A percentile compares a stretch with the other conserved stretches of the same genome.
Evolutionary conservation across 345 rosid species (phyloP).

Genomic region (Hibiscus tridactylites): DNA sequence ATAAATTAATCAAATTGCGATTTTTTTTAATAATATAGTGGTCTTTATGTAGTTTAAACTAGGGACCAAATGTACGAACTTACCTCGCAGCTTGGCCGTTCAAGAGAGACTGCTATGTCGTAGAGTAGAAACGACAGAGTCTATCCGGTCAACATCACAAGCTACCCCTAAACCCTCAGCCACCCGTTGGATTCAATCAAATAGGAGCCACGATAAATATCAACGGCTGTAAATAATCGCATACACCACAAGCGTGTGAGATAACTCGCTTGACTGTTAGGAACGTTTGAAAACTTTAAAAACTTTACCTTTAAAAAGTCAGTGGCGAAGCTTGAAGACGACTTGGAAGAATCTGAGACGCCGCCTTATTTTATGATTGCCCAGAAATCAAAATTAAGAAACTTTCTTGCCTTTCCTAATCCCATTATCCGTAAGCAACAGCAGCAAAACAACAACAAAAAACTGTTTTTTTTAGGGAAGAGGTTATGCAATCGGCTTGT

Average conservation of each 20-base stretch:
- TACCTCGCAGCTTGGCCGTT: background rate
- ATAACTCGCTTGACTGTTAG: background rate
- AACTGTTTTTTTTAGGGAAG: background rate
- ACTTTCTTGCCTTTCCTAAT: background rate
- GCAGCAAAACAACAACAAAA: too few relatives aligned
- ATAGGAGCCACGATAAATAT: background rate
- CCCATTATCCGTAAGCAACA: background rate
- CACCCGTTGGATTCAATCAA: background rate
- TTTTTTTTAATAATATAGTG: too few relatives aligned
- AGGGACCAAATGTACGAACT: background rate
- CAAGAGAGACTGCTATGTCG: slow-evolving; percentile 6
- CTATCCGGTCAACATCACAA: background rate
- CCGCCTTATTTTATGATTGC: background rate
- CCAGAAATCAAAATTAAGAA: background rate
- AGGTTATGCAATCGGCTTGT: slow-evolving; percentile 13
- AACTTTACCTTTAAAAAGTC: background rate
- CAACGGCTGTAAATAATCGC: background rate
- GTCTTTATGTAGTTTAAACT: too few relatives aligned
- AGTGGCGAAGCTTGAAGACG: background rate
- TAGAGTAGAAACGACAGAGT: background rate
- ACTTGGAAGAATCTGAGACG: background rate
- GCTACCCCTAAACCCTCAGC: background rate
- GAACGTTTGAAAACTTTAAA: background rate
- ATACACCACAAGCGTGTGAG: background rate
- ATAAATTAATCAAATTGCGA: too few relatives aligned